Evolutionary conservation across 352 stramenopile species (phyloP).

Genomic region (Pythium brachiatum): DNA sequence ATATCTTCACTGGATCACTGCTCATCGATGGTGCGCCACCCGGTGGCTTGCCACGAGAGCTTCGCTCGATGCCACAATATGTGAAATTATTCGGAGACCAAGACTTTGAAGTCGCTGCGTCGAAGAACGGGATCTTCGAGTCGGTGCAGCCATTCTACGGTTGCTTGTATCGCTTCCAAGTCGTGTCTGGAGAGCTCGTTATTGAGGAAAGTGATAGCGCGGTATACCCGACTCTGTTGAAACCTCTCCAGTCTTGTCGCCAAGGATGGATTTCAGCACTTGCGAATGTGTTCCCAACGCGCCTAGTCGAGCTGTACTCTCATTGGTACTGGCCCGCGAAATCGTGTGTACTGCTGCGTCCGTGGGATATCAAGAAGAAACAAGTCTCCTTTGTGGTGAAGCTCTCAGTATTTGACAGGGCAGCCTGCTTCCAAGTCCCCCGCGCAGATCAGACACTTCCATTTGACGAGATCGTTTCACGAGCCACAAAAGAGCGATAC

Average conservation of each 20-base stretch:
- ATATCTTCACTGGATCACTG: conserved; percentile 21
- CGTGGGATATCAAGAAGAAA: conserved; percentile 13
- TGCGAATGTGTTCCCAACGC: conserved; percentile 22
- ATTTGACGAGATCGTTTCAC: background rate
- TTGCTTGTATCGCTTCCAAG: conserved; percentile 6
- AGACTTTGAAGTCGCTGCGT: conserved; percentile 25
- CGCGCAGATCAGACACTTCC: conserved; percentile 5
- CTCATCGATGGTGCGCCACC: conserved; percentile 19
- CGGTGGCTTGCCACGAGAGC: conserved; percentile 10
- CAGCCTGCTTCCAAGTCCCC: conserved; percentile 13
- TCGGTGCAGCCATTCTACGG: conserved; percentile 11
- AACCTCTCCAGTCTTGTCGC: conserved; percentile 6
- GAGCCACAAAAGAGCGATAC: background rate
- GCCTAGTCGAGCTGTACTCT: conserved; percentile 36
- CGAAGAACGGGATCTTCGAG: conserved; percentile 2
- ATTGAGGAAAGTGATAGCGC: conserved; percentile 3
- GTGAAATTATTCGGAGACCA: conserved; percentile 22
- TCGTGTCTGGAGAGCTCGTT: background rate
- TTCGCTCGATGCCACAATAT: conserved; percentile 5
- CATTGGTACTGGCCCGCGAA: conserved; percentile 53
- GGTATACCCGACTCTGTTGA: background rate
- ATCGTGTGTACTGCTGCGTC: conserved; percentile 40
- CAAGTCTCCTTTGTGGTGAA: conserved; percentile 27
- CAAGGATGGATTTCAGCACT: conserved; percentile 30
- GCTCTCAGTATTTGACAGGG: conserved; percentile 17